These are phyloP conservation scores for Pseudevernia furfuracea DNA, from an alignment of 495 filamentous ascomycete genomes.

Conservation along the genomic window DNA sequence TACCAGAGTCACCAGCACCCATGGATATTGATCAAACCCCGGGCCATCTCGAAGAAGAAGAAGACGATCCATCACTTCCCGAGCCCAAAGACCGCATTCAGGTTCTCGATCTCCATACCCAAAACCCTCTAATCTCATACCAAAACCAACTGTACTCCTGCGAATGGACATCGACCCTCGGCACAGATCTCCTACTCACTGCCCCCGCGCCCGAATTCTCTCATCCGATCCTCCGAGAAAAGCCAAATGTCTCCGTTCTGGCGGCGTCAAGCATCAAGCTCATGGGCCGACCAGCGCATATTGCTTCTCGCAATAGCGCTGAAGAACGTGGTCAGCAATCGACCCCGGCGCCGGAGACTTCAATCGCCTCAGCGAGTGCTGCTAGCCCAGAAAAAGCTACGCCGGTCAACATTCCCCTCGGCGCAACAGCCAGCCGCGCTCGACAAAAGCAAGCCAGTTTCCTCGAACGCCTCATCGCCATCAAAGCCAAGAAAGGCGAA, in stretches of 20 bases:
- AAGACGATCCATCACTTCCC: not conserved
- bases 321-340: not conserved
- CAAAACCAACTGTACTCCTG: conserved; percentile 66
- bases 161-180: conserved; percentile 67
- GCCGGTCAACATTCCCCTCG: conserved; percentile 13
- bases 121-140: conserved; percentile 66
- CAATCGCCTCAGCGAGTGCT: not conserved
- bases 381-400: not conserved
- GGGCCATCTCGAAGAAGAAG: not conserved
- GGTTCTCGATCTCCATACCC: conserved; percentile 68
- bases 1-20: not conserved
- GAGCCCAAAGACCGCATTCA: conserved; percentile 48
- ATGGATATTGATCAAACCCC: not conserved
- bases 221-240: conserved; percentile 35
- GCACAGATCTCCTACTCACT: conserved; percentile 70
- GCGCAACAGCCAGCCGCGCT: conserved; percentile 2
- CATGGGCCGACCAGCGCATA: conserved; percentile 37
- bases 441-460: conserved; percentile 39
- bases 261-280: conserved; percentile 51
- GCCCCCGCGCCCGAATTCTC: conserved; percentile 36
- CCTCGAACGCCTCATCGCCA: conserved; percentile 35
- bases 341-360: not conserved
- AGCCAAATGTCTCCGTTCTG: conserved; percentile 50
- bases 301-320: conserved; percentile 22
- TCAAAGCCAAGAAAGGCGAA: conserved; percentile 41